Conservation (phyloP, 805 yeast genomes). For the Wickerhamiella bombiphila region DNA sequence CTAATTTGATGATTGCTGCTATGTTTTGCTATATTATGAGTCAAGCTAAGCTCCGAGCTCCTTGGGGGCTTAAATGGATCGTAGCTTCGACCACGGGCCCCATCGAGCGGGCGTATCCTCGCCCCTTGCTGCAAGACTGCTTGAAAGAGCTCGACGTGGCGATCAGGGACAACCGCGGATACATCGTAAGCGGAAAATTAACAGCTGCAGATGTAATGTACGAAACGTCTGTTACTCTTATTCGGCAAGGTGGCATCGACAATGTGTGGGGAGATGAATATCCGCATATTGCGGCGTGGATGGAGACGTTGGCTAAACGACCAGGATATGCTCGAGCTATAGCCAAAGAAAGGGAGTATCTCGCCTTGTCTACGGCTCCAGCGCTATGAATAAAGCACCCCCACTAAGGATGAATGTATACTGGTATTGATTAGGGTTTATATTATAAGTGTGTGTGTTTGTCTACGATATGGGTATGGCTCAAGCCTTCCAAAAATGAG, state of each 20-base stretch:
- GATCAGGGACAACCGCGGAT: constrained; percentile 33
- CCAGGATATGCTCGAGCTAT: not conserved
- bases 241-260: constrained; percentile 5
- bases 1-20: constrained; percentile 38
- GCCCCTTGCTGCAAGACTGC: constrained; percentile 31
- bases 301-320: not conserved
- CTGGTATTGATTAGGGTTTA: too few species aligned
- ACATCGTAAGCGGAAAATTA: constrained; percentile 42
- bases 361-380: too few species aligned
- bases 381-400: too few species aligned
- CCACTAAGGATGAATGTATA: too few species aligned
- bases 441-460: too few species aligned
- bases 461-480: too few species aligned
- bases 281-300: constrained; percentile 14
- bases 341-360: not conserved
- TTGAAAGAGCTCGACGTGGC: constrained; percentile 29
- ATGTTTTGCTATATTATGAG: constrained; percentile 25
- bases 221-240: constrained; percentile 1
- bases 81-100: constrained; percentile 31
- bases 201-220: constrained; percentile 44
- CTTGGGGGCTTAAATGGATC: constrained; percentile 15
- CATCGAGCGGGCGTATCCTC: constrained; percentile 34
- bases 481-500: too few species aligned
- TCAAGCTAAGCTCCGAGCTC: constrained; percentile 16
- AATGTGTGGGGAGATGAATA: constrained; percentile 7